Conservation (phyloP, 176 grass and related monocot genomes). For the Paspalum vaginatum region DNA sequence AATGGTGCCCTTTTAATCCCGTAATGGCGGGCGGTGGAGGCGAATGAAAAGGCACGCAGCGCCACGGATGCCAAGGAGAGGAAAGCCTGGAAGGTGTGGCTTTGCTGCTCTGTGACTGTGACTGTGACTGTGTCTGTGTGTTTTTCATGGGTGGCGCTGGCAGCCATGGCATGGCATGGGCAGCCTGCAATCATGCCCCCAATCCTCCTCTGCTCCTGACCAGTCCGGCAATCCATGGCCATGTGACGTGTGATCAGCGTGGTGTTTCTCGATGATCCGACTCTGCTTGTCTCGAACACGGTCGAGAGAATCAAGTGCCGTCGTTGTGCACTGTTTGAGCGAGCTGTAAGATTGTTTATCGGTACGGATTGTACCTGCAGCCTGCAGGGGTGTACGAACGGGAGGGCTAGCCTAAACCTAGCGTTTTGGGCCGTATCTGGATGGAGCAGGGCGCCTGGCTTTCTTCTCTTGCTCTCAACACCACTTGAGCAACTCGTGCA, state of each 20-base stretch:
- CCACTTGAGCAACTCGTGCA: too few relatives aligned
- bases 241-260: constrained; percentile 24
- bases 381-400: background rate
- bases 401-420: background rate
- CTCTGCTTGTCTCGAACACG: background rate
- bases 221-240: too few relatives aligned
- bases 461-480: background rate
- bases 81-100: background rate
- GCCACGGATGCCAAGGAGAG: constrained; percentile 48
- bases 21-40: constrained; percentile 27
- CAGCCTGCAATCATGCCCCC: constrained; percentile 43
- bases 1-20: constrained; percentile 29
- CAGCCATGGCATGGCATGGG: constrained; percentile 16
- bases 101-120: background rate
- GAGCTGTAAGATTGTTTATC: background rate
- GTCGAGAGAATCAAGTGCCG: too few relatives aligned
- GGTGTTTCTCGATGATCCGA: background rate
- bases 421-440: background rate
- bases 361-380: background rate
- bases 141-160: constrained; percentile 15
- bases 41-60: constrained; percentile 59
- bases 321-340: too few relatives aligned
- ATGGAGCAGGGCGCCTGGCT: background rate
- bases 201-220: constrained; percentile 17
- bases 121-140: background rate